Evolutionary conservation across 2,329 filamentous ascomycete species (phyloP).

Genomic region (Cercospora brassicicola): DNA sequence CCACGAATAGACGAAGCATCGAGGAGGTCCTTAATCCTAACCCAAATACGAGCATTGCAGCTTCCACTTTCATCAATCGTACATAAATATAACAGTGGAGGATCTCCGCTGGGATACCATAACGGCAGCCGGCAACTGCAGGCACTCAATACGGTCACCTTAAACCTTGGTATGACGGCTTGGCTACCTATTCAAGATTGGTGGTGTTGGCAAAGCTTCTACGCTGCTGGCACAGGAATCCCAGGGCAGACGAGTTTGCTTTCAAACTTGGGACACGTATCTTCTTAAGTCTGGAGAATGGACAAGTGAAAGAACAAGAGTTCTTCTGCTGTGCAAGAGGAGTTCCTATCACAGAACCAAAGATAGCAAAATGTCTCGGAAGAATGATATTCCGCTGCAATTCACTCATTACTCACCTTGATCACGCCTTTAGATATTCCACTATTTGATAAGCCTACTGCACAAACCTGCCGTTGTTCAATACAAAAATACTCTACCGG

Average conservation of each 20-base stretch:
- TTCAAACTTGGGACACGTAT: no score
- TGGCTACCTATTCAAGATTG: conserved; percentile 3
- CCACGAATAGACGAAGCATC: not conserved
- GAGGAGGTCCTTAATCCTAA: not conserved
- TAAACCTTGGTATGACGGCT: not conserved
- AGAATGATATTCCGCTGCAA: not conserved
- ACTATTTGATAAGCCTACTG: not conserved
- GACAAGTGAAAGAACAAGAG: not conserved
- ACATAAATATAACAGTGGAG: not conserved
- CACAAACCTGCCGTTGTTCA: no score
- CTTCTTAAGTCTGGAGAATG: not conserved
- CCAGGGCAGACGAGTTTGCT: no score
- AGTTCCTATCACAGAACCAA: no score
- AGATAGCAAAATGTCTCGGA: not conserved
- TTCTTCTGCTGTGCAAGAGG: not conserved
- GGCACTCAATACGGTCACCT: not conserved
- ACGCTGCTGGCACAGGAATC: not conserved
- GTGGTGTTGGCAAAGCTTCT: not conserved
- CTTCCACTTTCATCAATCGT: not conserved
- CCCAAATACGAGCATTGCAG: not conserved
- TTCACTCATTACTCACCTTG: not conserved
- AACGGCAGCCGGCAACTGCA: not conserved
- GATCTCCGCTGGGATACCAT: not conserved
- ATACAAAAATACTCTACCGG: no score
- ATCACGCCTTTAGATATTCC: not conserved